Base-by-base conservation (phyloP, 345 rosid species). In the Hibiscus syriacus region DNA sequence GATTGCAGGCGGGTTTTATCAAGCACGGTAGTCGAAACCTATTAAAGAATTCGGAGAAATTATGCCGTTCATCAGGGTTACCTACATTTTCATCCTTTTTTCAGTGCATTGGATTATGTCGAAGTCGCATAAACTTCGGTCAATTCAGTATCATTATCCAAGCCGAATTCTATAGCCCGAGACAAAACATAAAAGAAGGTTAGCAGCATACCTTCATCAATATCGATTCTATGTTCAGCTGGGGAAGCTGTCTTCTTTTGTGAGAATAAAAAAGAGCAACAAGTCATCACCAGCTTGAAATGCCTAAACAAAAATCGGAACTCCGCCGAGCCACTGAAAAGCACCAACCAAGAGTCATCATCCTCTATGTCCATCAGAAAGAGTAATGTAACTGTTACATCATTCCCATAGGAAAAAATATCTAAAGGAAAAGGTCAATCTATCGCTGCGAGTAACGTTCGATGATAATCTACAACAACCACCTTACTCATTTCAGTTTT, bases 121-220 rank as follows among this genome's bases (percentile, higher is more conserved):
- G 5, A 50, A 13, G 52, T 48, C 5, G 3, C 13, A 13, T 32
- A 38, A 9, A 54, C 41, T 32, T 58, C 5, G 23, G 7, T 50
- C n/a, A 67, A 62, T 65, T 25, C 48, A 36, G 38, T 36, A 46
- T 43, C 46, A 67, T 30, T 10, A 9, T 29, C 46, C 70, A 67
- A 66, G 6, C 52, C 20, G 25, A 49, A 32, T 39, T 55, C 45
- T 12, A 12, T 5, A 19, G 34, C 34, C 67, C 19, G 19, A 30
- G 16, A 68, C 5, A 59, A 45, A 22, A 49, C 55, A 55, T 38
- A 3, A 55, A 52, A 9, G 49, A n/a, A 60, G 23, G 10, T 43
- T 30, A 67, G 48, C 41, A 25, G 26, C 68, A 61, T 79, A 82
- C 92, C 89, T 70, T 84, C 87, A 71, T 79, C 78, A 5, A 76